Base-by-base conservation (phyloP, 345 rosid genomes). In the Eucalyptus sp. region DNA sequence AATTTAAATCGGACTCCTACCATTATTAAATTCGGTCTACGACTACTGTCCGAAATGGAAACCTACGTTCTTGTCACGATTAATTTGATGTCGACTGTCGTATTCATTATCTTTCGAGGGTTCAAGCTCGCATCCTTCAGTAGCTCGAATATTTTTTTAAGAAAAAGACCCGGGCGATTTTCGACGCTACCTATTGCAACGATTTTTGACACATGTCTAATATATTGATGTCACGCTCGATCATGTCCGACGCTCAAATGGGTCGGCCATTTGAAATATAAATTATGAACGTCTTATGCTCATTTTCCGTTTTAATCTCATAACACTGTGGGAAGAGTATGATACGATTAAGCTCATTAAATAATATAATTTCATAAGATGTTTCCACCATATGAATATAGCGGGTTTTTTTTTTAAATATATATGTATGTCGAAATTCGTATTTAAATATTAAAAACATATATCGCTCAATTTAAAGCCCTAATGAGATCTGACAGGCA, bases 321-420 rank as follows among this genome's bases (percentile, higher is more conserved):
- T 16, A 1, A 9, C 3, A 66, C 9, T 0, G 6, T 8, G 20
- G 3, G 1, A 16, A 66, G 3, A 31, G 5, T 14, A 66, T 31
- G 5, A 15, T 66, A 31, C 6, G 12, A 8, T 31, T 16, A 31
- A 66, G 8, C 43, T 4, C 22, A 16, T 66, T 31, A 66, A 31
- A 31, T 31, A 31, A 18, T 31, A 66, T 31, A 31, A 31, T 15
- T 31, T 33, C 8, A 66, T 16, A 15, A 66, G 11, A 66, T 66
- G 1, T 66, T 14, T 66, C 20, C 3, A 3, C 2, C 20, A 1
- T 66, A 31, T 15, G 76, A 16, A 7, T n/a, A 7, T 64, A n/a
- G 9, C 20, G 2, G 10, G 20, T 5, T 20, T 22, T 54, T 22
- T 11, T 64, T 13, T 62, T 6, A 54, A 18, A 25, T 64, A 64